Conservation (phyloP, 1,139 yeast genomes). For the Suhomyces bolitotheri region DNA sequence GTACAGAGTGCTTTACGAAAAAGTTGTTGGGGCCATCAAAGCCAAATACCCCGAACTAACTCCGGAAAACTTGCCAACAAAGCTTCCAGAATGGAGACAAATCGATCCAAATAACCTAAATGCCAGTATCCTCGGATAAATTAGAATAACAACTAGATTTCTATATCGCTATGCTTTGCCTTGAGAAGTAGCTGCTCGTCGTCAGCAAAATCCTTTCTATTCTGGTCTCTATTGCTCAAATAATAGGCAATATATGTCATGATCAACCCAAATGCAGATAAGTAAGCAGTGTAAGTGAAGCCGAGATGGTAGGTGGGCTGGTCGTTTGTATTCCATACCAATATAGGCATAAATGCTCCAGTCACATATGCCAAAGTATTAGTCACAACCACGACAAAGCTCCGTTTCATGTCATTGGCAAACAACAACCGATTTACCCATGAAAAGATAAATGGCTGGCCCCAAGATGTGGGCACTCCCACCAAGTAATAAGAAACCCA, state of each 20-base stretch:
- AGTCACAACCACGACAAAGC: conserved; percentile 50
- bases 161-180: neutral
- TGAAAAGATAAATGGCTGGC: conserved; percentile 50
- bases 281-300: conserved; percentile 49
- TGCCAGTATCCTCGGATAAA: conserved; percentile 4
- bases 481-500: conserved; percentile 18
- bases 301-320: conserved; percentile 51
- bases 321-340: conserved; percentile 40
- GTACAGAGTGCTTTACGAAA: conserved; percentile 52
- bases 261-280: conserved; percentile 42
- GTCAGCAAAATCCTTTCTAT: neutral
- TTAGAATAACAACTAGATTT: neutral
- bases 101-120: conserved; percentile 10
- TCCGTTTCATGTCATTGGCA: conserved; percentile 51
- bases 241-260: conserved; percentile 26
- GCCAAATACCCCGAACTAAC: conserved; percentile 47
- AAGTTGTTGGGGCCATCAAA: conserved; percentile 39
- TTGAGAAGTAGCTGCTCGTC: neutral
- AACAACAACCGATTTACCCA: conserved; percentile 54
- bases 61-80: conserved; percentile 36
- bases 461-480: conserved; percentile 26
- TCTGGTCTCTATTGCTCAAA: conserved; percentile 14
- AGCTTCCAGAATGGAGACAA: conserved; percentile 30
- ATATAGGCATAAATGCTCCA: conserved; percentile 44
- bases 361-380: conserved; percentile 55